Percentiles rank a stretch among this genome's conserved stretches.
Evolutionary conservation across 345 rosid species (phyloP).

Genomic region (Cardamine chenopodiifolia): DNA sequence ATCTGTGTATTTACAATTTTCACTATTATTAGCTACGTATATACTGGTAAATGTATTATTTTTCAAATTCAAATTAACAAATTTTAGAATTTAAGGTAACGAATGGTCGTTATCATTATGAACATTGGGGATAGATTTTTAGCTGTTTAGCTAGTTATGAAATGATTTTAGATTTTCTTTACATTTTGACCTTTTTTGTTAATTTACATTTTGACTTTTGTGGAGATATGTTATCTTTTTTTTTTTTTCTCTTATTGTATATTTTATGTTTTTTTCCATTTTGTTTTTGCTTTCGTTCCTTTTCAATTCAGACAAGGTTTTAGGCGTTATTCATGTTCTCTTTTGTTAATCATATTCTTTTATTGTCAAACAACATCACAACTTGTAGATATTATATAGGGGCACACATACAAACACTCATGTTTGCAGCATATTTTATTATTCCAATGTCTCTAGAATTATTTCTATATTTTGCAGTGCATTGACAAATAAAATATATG

Average conservation of each 20-base stretch:
- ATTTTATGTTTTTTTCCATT: not conserved
- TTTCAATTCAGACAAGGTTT: not conserved
- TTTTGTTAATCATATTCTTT: not conserved
- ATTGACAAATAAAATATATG: not conserved
- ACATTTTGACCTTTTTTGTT: conserved; percentile 21
- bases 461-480: not conserved
- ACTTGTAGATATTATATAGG: conserved; percentile 16
- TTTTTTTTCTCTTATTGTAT: not conserved
- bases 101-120: not conserved
- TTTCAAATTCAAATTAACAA: conserved; percentile 3
- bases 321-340: not conserved
- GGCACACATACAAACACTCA: not conserved
- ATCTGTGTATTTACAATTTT: not conserved
- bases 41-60: not conserved
- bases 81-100: not conserved
- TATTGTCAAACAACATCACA: not conserved
- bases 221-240: not conserved
- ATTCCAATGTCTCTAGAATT: not conserved
- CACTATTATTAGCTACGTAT: not conserved
- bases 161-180: not conserved
- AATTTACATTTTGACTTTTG: conserved; percentile 13
- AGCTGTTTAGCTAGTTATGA: not conserved
- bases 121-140: not conserved
- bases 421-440: not conserved
- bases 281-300: not conserved